Conservation (phyloP, 164 flowering plant genomes). For the Magnolia sinica region DNA sequence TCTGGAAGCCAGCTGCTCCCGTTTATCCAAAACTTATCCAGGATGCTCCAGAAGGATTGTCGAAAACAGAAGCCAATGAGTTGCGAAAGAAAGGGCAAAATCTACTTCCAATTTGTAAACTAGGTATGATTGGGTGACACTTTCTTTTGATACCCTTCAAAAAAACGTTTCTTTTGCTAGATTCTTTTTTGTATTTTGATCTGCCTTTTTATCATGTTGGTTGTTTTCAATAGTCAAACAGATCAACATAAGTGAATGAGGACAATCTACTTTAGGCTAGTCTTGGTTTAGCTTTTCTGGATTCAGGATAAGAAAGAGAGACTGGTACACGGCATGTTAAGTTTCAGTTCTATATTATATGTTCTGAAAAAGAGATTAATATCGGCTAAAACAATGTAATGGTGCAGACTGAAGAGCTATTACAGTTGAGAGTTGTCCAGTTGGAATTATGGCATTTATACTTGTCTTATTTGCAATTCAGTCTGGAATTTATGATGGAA, state of each 20-base stretch:
- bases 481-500: too few species aligned
- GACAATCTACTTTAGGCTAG: neutral
- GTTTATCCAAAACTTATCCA: slow-evolving; percentile 97
- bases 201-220: neutral
- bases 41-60: slow-evolving; percentile 92
- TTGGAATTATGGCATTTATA: too few species aligned
- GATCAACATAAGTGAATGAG: neutral
- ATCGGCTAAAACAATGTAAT: too few species aligned
- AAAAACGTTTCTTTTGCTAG: neutral
- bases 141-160: neutral
- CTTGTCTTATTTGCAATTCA: too few species aligned
- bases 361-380: too few species aligned
- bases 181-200: neutral
- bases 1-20: slow-evolving; percentile 98
- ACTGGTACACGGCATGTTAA: too few species aligned
- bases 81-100: slow-evolving; percentile 65
- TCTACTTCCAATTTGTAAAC: slow-evolving; percentile 74
- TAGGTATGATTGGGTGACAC: slow-evolving; percentile 43
- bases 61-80: slow-evolving; percentile 74
- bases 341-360: too few species aligned
- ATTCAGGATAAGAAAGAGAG: too few species aligned
- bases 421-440: too few species aligned
- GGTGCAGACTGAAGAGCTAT: too few species aligned
- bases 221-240: too few species aligned
- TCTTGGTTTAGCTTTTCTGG: neutral